phyloP scores from a whole-genome alignment of 805 yeast species.

The Lipomyces sp. region DNA sequence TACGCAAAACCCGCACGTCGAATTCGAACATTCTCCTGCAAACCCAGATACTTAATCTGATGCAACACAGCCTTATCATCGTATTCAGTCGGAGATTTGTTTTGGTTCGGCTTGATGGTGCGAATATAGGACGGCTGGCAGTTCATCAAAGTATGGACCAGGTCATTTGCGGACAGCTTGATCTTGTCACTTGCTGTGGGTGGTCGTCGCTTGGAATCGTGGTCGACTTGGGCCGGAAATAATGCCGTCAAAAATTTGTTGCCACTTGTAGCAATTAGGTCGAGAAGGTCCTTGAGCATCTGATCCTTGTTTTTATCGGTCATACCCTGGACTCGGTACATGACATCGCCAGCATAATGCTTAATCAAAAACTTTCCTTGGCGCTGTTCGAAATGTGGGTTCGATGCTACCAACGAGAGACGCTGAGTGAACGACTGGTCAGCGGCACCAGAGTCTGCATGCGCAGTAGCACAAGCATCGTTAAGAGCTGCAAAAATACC shows the following conservation, averaged over 20 bases:
- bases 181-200: slow-evolving; percentile 97
- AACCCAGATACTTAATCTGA: slow-evolving; percentile 92
- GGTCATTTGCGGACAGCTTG: slow-evolving; percentile 84
- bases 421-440: slow-evolving; percentile 95
- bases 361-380: slow-evolving; percentile 84
- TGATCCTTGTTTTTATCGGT: slow-evolving; percentile 98
- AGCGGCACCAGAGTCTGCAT: slow-evolving; percentile 95
- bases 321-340: slow-evolving; percentile 85
- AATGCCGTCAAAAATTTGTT: slow-evolving; percentile 64
- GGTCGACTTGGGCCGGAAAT: slow-evolving; percentile 69
- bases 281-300: slow-evolving; percentile 83
- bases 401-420: slow-evolving; percentile 77
- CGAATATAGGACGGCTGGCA: slow-evolving; percentile 96
- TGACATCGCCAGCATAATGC: slow-evolving; percentile 99
- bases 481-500: slow-evolving; percentile 95
- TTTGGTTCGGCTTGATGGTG: slow-evolving; percentile 96
- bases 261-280: slow-evolving; percentile 71
- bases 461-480: slow-evolving; percentile 97
- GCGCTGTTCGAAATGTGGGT: slow-evolving; percentile 88
- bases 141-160: slow-evolving; percentile 85
- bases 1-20: slow-evolving; percentile 99
- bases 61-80: slow-evolving; percentile 89
- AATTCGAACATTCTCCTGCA: slow-evolving; percentile 95
- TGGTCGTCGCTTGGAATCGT: slow-evolving; percentile 77
- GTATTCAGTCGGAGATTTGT: slow-evolving; percentile 86